Base-by-base conservation (phyloP, 2,329 filamentous ascomycete species). In the Pseudogymnoascus sp. region DNA sequence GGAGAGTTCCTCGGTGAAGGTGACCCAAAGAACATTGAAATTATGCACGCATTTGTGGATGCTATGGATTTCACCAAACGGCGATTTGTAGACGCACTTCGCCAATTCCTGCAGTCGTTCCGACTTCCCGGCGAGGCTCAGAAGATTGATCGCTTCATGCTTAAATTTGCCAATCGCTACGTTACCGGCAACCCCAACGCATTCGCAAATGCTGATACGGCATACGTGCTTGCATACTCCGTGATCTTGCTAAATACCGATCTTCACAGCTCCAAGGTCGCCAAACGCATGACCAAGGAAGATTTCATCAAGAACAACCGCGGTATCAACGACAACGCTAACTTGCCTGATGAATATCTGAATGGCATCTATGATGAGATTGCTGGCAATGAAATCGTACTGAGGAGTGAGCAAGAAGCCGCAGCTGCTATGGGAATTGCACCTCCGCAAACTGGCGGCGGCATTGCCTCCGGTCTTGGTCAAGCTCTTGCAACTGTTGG, bases 251-350 rank as follows among this genome's bases (percentile, higher is more conserved):
- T 99, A 59, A 99, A 99, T 73, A 96, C 92, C 1, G 94, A 99
- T 77, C 83, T 93, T 67, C 94, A 99, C 76, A 97, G 93, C 73
- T 81, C 78, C 66, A 96, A 97, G 72, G 83, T 99, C 68, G 80
- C 79, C 1, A 85, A 83, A 67, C 86, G 91, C 60, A 99, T 99
- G 94, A 95, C 88, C 25, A 91, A 91, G 66, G 89, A 96, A 64
- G 95, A 99, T 67, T 99, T 99, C 71, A 96, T 99, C 78, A 97
- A 96, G 78, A 99, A 99, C 76, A 99, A 99, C 74, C 82, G 94
- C 28, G 94, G 94, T 62, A 99, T 99, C 78, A 97, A 99, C 75
- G 94, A 99, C 75, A 93, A 90, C 67, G 89, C 91, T 30, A 90
- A 97, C 76, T 77, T 99, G 63, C 94, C 95, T 0, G 86, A 95